phyloP scores from a whole-genome alignment of 2,329 filamentous ascomycete genomes.

The Paramyrothecium sp. region DNA sequence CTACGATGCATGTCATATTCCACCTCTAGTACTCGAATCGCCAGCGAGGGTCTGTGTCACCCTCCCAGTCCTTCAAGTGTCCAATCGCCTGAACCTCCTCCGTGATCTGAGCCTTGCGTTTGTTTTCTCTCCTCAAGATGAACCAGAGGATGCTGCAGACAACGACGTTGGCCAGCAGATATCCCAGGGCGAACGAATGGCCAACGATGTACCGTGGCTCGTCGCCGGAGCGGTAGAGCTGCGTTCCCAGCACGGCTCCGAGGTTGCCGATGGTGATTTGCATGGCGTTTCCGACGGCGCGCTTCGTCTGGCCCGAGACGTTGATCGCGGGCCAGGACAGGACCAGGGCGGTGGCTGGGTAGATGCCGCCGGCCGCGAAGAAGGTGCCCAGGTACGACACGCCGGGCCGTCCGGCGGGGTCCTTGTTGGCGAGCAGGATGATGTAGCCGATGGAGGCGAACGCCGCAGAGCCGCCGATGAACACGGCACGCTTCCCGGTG shows the following conservation, averaged over 20 bases:
- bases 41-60: slow-evolving; percentile 65
- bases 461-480: slow-evolving; percentile 57
- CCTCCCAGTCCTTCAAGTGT: slow-evolving; percentile 52
- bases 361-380: slow-evolving; percentile 66
- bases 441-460: slow-evolving; percentile 63
- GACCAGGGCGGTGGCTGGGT: slow-evolving; percentile 61
- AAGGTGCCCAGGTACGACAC: slow-evolving; percentile 61
- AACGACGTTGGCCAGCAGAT: slow-evolving; percentile 56
- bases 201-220: slow-evolving; percentile 64
- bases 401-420: slow-evolving; percentile 46
- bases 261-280: slow-evolving; percentile 71
- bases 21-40: slow-evolving; percentile 54
- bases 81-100: slow-evolving; percentile 48
- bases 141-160: slow-evolving; percentile 53
- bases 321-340: slow-evolving; percentile 72
- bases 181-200: slow-evolving; percentile 64
- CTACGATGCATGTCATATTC: no score
- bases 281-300: slow-evolving; percentile 67
- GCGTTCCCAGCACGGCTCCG: slow-evolving; percentile 67
- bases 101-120: slow-evolving; percentile 40
- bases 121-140: slow-evolving; percentile 58
- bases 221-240: slow-evolving; percentile 61
- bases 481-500: slow-evolving; percentile 55
- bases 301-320: slow-evolving; percentile 68
- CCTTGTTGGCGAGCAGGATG: slow-evolving; percentile 52